Evolutionary conservation across 2,329 filamentous ascomycete species (phyloP).

Genomic region (Aschersonia sp.): DNA sequence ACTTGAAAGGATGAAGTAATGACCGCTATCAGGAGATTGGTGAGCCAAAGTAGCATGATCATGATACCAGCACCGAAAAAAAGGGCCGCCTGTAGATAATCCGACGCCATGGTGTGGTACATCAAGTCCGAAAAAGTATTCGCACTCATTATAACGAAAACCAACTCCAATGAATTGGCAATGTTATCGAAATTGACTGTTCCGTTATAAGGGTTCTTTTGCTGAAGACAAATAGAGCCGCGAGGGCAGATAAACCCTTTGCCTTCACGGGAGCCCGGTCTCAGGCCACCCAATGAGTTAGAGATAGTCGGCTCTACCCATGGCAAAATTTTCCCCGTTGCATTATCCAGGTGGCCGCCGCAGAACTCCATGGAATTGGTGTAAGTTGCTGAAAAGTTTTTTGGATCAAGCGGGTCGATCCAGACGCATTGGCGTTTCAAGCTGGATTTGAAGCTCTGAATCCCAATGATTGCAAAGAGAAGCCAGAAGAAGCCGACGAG

Average conservation of each 20-base stretch:
- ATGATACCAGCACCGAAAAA: conserved; percentile 66
- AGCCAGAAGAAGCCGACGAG: conserved; percentile 96
- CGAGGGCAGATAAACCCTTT: conserved; percentile 85
- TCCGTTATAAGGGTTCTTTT: conserved; percentile 61
- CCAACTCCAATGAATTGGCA: conserved; percentile 75
- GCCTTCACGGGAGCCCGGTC: conserved; percentile 32
- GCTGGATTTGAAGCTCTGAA: conserved; percentile 89
- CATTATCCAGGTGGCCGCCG: conserved; percentile 60
- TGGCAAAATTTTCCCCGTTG: conserved; percentile 40
- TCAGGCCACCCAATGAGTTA: conserved; percentile 29
- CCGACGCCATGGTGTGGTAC: conserved; percentile 83
- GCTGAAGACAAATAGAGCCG: conserved; percentile 71
- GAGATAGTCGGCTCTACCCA: conserved; percentile 42
- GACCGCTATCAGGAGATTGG: conserved; percentile 86
- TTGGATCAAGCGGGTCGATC: conserved; percentile 48
- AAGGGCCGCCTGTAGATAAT: conserved; percentile 74
- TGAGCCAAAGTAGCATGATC: conserved; percentile 90
- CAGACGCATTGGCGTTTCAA: conserved; percentile 65
- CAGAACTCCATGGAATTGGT: conserved; percentile 63
- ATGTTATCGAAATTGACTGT: conserved; percentile 96
- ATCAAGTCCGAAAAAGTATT: conserved; percentile 94
- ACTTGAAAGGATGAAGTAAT: conserved; percentile 98
- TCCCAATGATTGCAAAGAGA: conserved; percentile 87
- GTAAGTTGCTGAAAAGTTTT: conserved; percentile 38
- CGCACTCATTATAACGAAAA: conserved; percentile 96